phyloP scores from a whole-genome alignment of 768 basidiomycete genomes.

The Lentinula sp. region DNA sequence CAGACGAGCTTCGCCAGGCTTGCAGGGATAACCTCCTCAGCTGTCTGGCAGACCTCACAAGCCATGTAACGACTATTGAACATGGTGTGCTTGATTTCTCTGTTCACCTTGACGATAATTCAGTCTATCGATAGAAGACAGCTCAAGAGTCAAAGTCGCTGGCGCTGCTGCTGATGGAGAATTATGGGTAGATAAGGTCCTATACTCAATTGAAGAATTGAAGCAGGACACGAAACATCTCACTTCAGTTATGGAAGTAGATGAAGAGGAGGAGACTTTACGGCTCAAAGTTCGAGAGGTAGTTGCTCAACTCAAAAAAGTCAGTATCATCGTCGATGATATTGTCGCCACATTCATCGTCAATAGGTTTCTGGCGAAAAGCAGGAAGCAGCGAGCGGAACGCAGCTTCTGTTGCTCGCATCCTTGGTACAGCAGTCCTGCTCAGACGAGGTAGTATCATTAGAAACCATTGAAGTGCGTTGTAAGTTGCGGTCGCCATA shows the following conservation, averaged over 20 bases:
- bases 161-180: constrained; percentile 67
- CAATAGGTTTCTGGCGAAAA: constrained; percentile 30
- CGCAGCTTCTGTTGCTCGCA: constrained; percentile 64
- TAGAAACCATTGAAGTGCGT: constrained; percentile 57
- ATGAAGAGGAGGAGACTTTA: constrained; percentile 47
- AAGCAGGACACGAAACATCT: constrained; percentile 70
- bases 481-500: neutral
- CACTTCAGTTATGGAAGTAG: constrained; percentile 39
- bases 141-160: constrained; percentile 48
- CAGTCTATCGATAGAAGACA: constrained; percentile 17
- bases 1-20: constrained; percentile 59
- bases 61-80: constrained; percentile 50
- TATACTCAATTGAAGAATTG: constrained; percentile 47
- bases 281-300: constrained; percentile 38
- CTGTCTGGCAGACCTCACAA: constrained; percentile 69
- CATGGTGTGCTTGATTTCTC: neutral
- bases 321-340: constrained; percentile 13
- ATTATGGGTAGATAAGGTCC: constrained; percentile 71
- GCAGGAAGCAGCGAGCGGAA: constrained; percentile 58
- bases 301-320: constrained; percentile 37
- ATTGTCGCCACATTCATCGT: constrained; percentile 5
- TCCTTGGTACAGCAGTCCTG: constrained; percentile 71
- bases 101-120: neutral
- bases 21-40: constrained; percentile 68
- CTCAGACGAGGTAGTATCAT: constrained; percentile 45